These are phyloP conservation scores for Allium fistulosum DNA, from an alignment of 106 monocot species.

Conservation along the genomic window DNA sequence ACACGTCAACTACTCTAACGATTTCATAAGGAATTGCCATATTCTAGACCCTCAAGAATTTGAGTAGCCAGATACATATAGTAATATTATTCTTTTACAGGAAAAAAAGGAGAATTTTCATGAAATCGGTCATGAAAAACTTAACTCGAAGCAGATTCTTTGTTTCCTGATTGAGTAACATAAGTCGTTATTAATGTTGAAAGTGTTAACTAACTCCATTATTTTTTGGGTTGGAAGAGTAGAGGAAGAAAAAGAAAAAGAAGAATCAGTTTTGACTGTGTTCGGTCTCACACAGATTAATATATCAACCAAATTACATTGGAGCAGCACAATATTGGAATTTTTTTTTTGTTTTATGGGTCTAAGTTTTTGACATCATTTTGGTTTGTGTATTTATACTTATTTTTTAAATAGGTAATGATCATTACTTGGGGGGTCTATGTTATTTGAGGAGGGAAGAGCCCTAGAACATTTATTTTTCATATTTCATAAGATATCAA, in stretches of 20 bases:
- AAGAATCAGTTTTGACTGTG: not conserved
- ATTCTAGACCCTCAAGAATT: slow-evolving; percentile 58
- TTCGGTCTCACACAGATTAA: too few species aligned
- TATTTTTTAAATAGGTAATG: slow-evolving; percentile 4
- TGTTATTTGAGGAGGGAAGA: slow-evolving; percentile 10
- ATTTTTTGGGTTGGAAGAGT: slow-evolving; percentile 5
- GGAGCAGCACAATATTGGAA: not conserved
- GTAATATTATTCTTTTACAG: too few species aligned
- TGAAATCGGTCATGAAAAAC: not conserved
- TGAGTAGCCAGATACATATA: not conserved
- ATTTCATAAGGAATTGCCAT: slow-evolving; percentile 78
- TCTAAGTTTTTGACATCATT: slow-evolving; percentile 1
- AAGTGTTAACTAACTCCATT: not conserved
- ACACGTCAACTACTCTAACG: slow-evolving; percentile 85
- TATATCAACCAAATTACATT: not conserved
- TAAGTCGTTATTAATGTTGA: slow-evolving; percentile 1
- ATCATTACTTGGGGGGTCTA: not conserved
- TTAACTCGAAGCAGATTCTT: slow-evolving; percentile 1
- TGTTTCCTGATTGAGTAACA: slow-evolving; percentile 24
- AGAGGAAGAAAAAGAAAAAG: not conserved
- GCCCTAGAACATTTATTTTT: slow-evolving; percentile 18
- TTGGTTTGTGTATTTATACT: slow-evolving; percentile 6
- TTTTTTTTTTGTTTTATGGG: not conserved
- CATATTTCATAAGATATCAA: slow-evolving; percentile 27
- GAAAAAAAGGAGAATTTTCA: not conserved